Conservation (phyloP, 163 green algal species). For the Chlorella variabilis region DNA sequence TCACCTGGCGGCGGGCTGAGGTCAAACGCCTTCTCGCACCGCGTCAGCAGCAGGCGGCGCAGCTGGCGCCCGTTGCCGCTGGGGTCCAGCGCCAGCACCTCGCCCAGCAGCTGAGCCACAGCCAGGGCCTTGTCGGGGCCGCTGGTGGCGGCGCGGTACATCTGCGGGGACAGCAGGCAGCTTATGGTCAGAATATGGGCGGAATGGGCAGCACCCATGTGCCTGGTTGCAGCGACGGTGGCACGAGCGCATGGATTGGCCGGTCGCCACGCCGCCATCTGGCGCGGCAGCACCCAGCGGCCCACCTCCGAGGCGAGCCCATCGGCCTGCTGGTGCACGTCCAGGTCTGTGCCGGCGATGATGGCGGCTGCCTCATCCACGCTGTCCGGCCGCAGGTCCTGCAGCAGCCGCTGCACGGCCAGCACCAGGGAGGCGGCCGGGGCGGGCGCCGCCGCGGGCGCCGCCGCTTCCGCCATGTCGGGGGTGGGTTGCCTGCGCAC, state of each 20-base stretch:
- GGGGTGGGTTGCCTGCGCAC: background rate
- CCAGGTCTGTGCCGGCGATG: background rate
- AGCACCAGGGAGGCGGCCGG: background rate
- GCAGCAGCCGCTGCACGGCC: background rate
- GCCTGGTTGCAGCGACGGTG: too few relatives aligned
- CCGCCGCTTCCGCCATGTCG: background rate
- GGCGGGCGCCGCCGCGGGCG: background rate
- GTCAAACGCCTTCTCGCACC: conserved; percentile 16
- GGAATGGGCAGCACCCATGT: too few relatives aligned
- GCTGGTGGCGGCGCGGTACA: background rate
- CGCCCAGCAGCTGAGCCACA: background rate
- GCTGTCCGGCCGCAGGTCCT: background rate
- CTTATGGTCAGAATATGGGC: too few relatives aligned
- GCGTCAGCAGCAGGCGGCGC: conserved; percentile 1
- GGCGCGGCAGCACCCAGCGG: too few relatives aligned
- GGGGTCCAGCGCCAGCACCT: background rate
- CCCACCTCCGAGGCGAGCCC: background rate
- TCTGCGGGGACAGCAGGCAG: background rate
- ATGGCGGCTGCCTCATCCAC: background rate
- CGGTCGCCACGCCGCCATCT: too few relatives aligned
- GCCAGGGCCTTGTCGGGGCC: background rate
- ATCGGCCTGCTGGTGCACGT: background rate
- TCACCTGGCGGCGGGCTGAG: background rate
- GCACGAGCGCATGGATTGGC: too few relatives aligned
- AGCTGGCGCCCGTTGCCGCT: background rate